A percentile compares a stretch with the other conserved stretches of the same genome.
Conservation (phyloP, 2,329 filamentous ascomycete genomes). For the Trichoderma polysporum region DNA sequence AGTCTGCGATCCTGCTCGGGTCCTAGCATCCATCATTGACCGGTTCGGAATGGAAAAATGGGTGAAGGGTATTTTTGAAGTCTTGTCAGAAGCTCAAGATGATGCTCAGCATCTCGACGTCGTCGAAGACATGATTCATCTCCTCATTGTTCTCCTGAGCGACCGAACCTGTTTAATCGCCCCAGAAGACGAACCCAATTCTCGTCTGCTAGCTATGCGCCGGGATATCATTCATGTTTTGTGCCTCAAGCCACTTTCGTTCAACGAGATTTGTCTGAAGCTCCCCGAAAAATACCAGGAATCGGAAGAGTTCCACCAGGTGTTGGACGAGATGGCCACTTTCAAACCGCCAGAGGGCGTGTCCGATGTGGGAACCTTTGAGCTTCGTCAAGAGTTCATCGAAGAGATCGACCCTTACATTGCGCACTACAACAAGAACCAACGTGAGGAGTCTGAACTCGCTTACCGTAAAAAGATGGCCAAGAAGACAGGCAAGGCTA, state of each 20-base stretch:
- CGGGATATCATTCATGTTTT: conserved; percentile 90
- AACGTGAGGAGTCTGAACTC: conserved; percentile 89
- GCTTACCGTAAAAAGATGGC: conserved; percentile 86
- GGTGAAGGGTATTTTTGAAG: conserved; percentile 79
- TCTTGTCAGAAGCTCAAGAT: conserved; percentile 72
- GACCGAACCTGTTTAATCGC: conserved; percentile 80
- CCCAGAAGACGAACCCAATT: conserved; percentile 61
- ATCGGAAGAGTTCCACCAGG: conserved; percentile 79
- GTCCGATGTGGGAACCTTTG: conserved; percentile 90
- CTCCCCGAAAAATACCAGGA: conserved; percentile 88
- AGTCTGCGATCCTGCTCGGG: conserved; percentile 76
- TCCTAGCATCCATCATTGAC: conserved; percentile 86
- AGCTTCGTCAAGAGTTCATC: conserved; percentile 81
- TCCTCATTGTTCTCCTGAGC: conserved; percentile 86
- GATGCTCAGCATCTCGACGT: conserved; percentile 87
- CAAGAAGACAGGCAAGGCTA: conserved; percentile 77
- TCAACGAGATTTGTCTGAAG: conserved; percentile 84
- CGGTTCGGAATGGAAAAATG: conserved; percentile 85
- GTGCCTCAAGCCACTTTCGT: conserved; percentile 94
- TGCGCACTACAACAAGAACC: conserved; percentile 94
- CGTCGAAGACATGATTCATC: conserved; percentile 91
- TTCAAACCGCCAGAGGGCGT: conserved; percentile 90
- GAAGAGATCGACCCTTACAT: conserved; percentile 93
- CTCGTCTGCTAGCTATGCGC: conserved; percentile 70
- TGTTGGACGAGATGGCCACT: conserved; percentile 82